Evolutionary conservation across 192 early-diverging fungal species (phyloP), one percentile per base, ranked within the genome.

Genomic region (Coemansia brasiliensis): DNA sequence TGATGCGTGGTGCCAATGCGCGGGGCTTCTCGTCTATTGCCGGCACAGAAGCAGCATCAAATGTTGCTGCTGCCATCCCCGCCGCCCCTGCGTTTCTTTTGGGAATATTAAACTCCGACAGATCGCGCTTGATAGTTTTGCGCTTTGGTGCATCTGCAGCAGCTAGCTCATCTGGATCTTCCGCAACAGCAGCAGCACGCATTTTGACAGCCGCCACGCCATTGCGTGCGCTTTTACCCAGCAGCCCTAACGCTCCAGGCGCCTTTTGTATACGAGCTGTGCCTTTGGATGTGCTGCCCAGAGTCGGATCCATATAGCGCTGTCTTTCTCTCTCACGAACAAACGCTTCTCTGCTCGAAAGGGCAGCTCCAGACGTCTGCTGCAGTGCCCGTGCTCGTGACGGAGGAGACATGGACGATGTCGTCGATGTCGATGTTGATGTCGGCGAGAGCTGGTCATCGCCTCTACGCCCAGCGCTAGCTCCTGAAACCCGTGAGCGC

Each of bases 321-420:
- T 68, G 65, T 24, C 59, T 52, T 57, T 74, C 72, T 59, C 72
- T 65, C 57, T 74, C 72, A 18, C 72, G 72, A 6, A 74, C 54
- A 60, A 74, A 74, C 7, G 57, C 61, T 20, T 67, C 72, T 40
- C 72, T 27, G 42, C 53, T 57, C 13, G 55, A 59, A 8, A 44
- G 11, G 9, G 61, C 61, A 18, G 29, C 17, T 26, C 15, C 49
- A 48, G 53, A 1, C 3, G 60, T 18, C 17, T 27, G 41, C 21
- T 49, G 48, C 26, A 35, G 16, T 11, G 48, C 22, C 15, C 13
- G 27, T 4, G 32, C 44, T 20, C 43, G 43, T 20, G 61, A 24
- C 8, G 53, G 24, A 1, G 16, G 44, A 10, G 52, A 24, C 13
- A 37, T 52, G 8, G 61, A 24, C 13, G 61, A 17, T 24, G 43